Percentiles rank a stretch among this genome's conserved stretches.
Evolutionary conservation across 352 stramenopile species (phyloP).

Genomic region (Globisporangium mamillatum): DNA sequence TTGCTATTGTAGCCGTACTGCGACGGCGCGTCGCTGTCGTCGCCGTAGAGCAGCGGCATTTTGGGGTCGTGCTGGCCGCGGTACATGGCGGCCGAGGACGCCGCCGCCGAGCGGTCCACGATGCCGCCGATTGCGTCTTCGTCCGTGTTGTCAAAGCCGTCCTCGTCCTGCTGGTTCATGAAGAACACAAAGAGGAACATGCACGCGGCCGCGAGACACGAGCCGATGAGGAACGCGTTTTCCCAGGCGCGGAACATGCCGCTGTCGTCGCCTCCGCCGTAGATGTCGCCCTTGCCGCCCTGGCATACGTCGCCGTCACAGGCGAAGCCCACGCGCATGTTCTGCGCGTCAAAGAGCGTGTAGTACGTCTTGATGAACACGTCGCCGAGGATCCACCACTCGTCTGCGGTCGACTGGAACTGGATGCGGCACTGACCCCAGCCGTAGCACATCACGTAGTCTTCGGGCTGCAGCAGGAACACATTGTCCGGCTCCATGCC

Average conservation of each 20-base stretch:
- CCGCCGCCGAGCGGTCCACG: constrained; percentile 26
- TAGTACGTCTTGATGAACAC: constrained; percentile 92
- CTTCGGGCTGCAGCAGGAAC: constrained; percentile 72
- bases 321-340: constrained; percentile 86
- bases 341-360: constrained; percentile 88
- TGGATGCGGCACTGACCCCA: constrained; percentile 78
- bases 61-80: constrained; percentile 44
- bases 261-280: constrained; percentile 41
- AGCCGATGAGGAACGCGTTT: constrained; percentile 66
- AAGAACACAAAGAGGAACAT: constrained; percentile 84
- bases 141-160: constrained; percentile 18
- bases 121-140: constrained; percentile 24
- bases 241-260: constrained; percentile 51
- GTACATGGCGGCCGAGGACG: constrained; percentile 1
- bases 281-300: constrained; percentile 66
- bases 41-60: constrained; percentile 54
- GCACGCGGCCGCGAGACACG: constrained; percentile 63
- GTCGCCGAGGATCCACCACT: constrained; percentile 89
- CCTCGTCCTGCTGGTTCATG: constrained; percentile 74
- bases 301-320: constrained; percentile 79
- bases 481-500: constrained; percentile 84
- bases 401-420: constrained; percentile 68
- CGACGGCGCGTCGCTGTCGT: constrained; percentile 22
- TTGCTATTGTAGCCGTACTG: constrained; percentile 16
- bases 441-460: constrained; percentile 78